Evolutionary conservation across 2,329 filamentous ascomycete genomes (phyloP).

Genomic region (Colletotrichum coccodes): DNA sequence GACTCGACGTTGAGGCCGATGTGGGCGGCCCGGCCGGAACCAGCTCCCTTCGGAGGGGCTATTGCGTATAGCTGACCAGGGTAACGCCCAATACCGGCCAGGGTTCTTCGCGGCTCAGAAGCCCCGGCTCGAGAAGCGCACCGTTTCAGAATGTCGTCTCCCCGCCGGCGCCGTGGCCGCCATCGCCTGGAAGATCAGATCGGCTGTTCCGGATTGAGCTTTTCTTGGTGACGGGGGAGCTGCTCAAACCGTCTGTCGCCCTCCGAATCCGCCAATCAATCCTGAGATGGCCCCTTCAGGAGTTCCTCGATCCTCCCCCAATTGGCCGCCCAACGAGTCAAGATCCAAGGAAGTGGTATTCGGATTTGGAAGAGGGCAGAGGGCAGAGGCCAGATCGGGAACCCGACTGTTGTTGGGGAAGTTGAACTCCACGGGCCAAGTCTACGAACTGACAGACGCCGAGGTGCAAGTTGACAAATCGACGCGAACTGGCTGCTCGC

Average conservation of each 20-base stretch:
- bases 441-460: background rate
- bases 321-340: background rate
- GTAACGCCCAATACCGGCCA: background rate
- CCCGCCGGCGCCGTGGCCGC: constrained; percentile 14
- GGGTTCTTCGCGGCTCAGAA: constrained; percentile 3
- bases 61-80: background rate
- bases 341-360: background rate
- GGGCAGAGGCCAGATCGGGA: background rate
- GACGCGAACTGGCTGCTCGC: too few relatives aligned
- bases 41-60: background rate
- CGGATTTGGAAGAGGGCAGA: background rate
- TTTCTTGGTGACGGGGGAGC: constrained; percentile 26
- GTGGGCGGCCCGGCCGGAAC: constrained; percentile 15
- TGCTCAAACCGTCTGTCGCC: background rate
- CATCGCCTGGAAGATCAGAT: constrained; percentile 14
- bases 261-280: constrained; percentile 12
- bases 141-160: constrained; percentile 20
- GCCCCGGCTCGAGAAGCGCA: background rate
- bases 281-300: background rate
- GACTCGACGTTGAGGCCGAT: constrained; percentile 1
- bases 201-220: constrained; percentile 9
- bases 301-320: background rate
- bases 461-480: constrained; percentile 1
- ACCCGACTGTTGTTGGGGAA: too few relatives aligned
- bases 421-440: background rate